Base-by-base conservation (phyloP, 768 basidiomycete genomes). In the Brasilioporus rufonigricans region DNA sequence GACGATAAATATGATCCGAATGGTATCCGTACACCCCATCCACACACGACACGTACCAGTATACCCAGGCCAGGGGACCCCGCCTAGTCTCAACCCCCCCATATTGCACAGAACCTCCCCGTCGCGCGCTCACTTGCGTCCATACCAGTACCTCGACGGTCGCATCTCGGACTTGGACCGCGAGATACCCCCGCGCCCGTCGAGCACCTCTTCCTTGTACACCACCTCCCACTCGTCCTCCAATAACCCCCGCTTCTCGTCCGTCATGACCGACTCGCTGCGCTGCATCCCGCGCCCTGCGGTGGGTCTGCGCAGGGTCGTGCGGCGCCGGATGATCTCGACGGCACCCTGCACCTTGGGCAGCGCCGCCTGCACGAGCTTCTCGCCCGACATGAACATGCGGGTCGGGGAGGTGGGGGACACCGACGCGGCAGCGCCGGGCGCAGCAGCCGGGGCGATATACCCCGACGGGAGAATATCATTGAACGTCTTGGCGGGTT, bases 391-490 rank as follows among this genome's bases (percentile, higher is more conserved):
- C 65, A 48, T 21, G 4, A 53, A 3, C 3, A 31, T 19, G 4
- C 36, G 14, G 21, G 61, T 52, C 14, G 56, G 61, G 33, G 50
- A 39, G 38, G 40, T 26, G 68, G 47, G n/a, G n/a, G n/a, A n/a
- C n/a, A n/a, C n/a, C n/a, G n/a, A n/a, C n/a, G n/a, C n/a, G n/a
- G n/a, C n/a, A n/a, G n/a, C n/a, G n/a, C n/a, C n/a, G n/a, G n/a
- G n/a, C 3, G 71, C 71, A 0, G 76, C n/a, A n/a, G n/a, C n/a
- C n/a, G n/a, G 65, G 3, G 79, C 72, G 53, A 83, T 81, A n/a
- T 75, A 68, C 9, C 70, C 60, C 5, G 76, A 50, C 2, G 81
- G 78, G 11, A 83, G 68, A 19, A 83, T 75, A 38, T 81, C 78
- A 36, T 70, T 69, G 58, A 82, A 82, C 5, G 78, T 76, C 44